Evolutionary conservation across 2,329 filamentous ascomycete species (phyloP).

Genomic region (Raffaelea arxii): DNA sequence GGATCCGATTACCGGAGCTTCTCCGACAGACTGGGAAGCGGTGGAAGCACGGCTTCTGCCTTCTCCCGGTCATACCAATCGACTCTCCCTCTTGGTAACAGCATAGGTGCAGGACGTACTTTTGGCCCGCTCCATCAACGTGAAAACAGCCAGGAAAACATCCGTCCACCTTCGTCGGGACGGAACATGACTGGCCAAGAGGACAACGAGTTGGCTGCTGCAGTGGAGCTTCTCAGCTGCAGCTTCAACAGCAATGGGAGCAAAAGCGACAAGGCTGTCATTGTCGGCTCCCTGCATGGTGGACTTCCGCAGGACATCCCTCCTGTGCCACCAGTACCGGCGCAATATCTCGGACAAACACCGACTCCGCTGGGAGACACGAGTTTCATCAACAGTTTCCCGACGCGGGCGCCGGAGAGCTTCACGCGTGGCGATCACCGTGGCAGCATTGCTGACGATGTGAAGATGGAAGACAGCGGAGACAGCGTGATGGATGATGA

Average conservation of each 20-base stretch:
- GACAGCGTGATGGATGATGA: conserved; percentile 58
- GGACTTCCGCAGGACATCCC: conserved; percentile 67
- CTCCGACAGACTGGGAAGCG: conserved; percentile 16
- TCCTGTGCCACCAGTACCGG: conserved; percentile 78
- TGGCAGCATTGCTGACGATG: conserved; percentile 31
- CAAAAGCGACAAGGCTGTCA: conserved; percentile 43
- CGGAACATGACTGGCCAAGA: conserved; percentile 67
- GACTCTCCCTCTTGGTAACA: conserved; percentile 23
- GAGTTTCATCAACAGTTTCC: conserved; percentile 55
- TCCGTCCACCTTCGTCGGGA: conserved; percentile 70
- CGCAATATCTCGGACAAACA: conserved; percentile 57
- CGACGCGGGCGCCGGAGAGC: conserved; percentile 51
- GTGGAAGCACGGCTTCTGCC: conserved; percentile 16
- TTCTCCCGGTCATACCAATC: conserved; percentile 80
- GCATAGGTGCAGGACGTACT: conserved; percentile 29
- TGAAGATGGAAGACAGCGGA: conserved; percentile 58
- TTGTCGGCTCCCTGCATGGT: conserved; percentile 22
- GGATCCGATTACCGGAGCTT: conserved; percentile 51
- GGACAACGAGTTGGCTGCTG: conserved; percentile 79
- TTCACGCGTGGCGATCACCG: conserved; percentile 46
- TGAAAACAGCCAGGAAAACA: conserved; percentile 51
- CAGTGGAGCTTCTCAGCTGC: conserved; percentile 82
- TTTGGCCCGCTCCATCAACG: not conserved
- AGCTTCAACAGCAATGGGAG: conserved; percentile 69
- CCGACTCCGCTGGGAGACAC: conserved; percentile 43